Evolutionary conservation across 768 basidiomycete species (phyloP).

Genomic region (Pleurotus salmoneostramineus): DNA sequence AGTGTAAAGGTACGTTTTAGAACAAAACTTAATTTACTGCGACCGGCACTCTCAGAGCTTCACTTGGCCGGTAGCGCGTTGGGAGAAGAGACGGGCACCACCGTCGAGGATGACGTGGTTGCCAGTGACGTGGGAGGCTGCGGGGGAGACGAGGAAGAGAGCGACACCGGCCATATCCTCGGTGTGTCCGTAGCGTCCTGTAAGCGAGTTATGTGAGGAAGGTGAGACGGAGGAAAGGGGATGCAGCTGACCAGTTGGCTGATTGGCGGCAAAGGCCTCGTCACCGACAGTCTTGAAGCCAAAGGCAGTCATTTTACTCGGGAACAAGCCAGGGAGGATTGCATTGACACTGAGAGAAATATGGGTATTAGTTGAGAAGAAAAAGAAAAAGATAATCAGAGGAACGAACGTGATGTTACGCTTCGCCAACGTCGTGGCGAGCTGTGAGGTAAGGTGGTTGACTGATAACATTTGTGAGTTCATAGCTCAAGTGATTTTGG

Average conservation of each 20-base stretch:
- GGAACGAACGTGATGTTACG: conserved; percentile 60
- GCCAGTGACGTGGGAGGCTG: conserved; percentile 72
- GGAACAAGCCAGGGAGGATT: conserved; percentile 78
- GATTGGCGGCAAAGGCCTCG: conserved; percentile 42
- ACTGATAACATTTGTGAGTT: conserved; percentile 27
- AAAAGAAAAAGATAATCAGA: not conserved
- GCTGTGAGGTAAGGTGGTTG: conserved; percentile 73
- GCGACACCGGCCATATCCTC: conserved; percentile 70
- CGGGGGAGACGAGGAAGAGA: conserved; percentile 68
- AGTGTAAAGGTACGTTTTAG: not conserved
- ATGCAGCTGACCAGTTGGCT: conserved; percentile 58
- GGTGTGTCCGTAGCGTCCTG: conserved; percentile 63
- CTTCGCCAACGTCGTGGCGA: conserved; percentile 62
- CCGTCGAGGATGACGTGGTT: conserved; percentile 72
- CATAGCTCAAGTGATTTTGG: not conserved
- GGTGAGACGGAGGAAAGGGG: not conserved
- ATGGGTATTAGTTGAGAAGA: conserved; percentile 2
- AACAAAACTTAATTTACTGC: not conserved
- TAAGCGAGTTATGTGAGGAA: not conserved
- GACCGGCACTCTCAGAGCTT: conserved; percentile 25
- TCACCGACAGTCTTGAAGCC: conserved; percentile 56
- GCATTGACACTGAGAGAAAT: conserved; percentile 65
- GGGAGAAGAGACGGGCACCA: conserved; percentile 37
- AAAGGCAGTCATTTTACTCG: conserved; percentile 81
- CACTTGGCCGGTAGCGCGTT: conserved; percentile 21